Percentiles rank a stretch among this genome's conserved stretches.
phyloP scores from a whole-genome alignment of 345 rosid species.

The Salix caprea region DNA sequence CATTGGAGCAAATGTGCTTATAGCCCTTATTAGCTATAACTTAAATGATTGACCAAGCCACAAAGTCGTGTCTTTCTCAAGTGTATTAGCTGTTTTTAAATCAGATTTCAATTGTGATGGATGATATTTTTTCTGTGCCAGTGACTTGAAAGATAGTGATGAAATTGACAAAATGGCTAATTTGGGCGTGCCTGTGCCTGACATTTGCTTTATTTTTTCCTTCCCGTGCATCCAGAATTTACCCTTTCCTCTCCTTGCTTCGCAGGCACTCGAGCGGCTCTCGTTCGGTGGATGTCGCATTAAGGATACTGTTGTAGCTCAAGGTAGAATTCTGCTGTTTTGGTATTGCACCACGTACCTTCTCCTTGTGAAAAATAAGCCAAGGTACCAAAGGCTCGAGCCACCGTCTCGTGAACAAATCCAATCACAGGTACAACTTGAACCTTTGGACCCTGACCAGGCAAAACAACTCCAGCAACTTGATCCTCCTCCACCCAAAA shows the following conservation, averaged over 20 bases:
- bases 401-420: slow-evolving; percentile 29
- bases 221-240: neutral
- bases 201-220: neutral
- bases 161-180: neutral
- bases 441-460: slow-evolving; percentile 39
- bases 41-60: neutral
- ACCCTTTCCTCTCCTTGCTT: neutral
- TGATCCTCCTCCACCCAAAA: slow-evolving; percentile 19
- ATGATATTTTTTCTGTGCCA: too few species aligned
- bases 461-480: slow-evolving; percentile 35
- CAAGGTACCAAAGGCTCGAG: slow-evolving; percentile 80
- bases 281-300: slow-evolving; percentile 67
- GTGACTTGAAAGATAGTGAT: neutral
- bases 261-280: slow-evolving; percentile 80
- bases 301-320: slow-evolving; percentile 66
- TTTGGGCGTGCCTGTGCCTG: neutral
- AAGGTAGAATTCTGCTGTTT: slow-evolving; percentile 70
- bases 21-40: neutral
- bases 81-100: neutral
- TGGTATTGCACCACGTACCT: slow-evolving; percentile 85
- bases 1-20: neutral
- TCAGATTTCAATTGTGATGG: neutral
- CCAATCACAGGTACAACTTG: slow-evolving; percentile 35
- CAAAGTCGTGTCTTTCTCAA: neutral
- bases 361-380: slow-evolving; percentile 78